Conservation (phyloP, 805 yeast species). For the Candida silvicultrix region DNA sequence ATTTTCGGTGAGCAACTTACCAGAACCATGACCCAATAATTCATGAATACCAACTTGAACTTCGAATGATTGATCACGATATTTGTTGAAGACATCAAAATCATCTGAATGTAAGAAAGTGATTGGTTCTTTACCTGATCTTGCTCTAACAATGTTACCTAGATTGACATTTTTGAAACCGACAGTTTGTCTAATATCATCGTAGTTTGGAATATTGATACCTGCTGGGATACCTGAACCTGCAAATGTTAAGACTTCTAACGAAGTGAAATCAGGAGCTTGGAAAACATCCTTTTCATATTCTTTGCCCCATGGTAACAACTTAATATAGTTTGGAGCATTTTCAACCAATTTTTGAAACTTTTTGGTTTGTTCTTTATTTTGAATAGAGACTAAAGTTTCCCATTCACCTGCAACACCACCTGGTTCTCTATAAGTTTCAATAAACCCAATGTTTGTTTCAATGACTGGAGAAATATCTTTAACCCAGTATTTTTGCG, state of each 20-base stretch:
- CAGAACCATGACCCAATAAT: constrained; percentile 86
- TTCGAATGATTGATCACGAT: constrained; percentile 79
- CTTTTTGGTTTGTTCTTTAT: constrained; percentile 78
- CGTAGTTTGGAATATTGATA: constrained; percentile 88
- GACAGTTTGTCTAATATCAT: constrained; percentile 73
- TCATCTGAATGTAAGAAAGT: constrained; percentile 55
- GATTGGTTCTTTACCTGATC: constrained; percentile 60
- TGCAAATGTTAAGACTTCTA: constrained; percentile 85
- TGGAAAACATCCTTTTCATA: constrained; percentile 82
- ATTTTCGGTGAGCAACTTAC: constrained; percentile 63
- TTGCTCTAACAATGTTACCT: constrained; percentile 78
- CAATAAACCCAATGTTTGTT: constrained; percentile 86
- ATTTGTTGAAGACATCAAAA: constrained; percentile 55
- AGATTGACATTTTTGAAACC: constrained; percentile 89
- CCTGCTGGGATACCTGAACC: constrained; percentile 93
- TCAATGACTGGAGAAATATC: constrained; percentile 75
- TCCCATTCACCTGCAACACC: constrained; percentile 95
- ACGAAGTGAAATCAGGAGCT: constrained; percentile 88
- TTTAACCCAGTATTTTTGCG: constrained; percentile 84
- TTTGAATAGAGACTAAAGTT: constrained; percentile 84
- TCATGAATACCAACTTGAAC: constrained; percentile 94
- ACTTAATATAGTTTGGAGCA: constrained; percentile 57
- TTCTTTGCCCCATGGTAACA: constrained; percentile 71
- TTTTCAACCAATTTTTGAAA: constrained; percentile 62
- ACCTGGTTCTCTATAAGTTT: constrained; percentile 87